Percentiles rank a stretch among this genome's conserved stretches.
Conservation (phyloP, 768 basidiomycete genomes). For the Lepiota brunneoincarnata region DNA sequence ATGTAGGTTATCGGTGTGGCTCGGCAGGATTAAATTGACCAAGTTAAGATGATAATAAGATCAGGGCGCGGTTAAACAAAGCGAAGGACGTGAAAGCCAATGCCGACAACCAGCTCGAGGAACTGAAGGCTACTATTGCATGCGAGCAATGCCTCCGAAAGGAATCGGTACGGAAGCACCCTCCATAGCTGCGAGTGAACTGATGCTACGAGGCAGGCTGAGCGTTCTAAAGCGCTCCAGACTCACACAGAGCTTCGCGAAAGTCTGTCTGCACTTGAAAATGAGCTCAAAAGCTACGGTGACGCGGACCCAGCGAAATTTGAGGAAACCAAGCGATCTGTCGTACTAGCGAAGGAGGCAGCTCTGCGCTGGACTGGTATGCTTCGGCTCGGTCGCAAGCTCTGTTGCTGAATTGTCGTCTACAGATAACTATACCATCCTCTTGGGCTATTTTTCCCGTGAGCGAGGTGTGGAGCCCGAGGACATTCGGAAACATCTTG, state of each 20-base stretch:
- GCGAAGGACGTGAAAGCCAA: constrained; percentile 44
- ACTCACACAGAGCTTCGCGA: constrained; percentile 50
- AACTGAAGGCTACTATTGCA: constrained; percentile 45
- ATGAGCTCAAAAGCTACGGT: constrained; percentile 76
- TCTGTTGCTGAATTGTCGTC: neutral
- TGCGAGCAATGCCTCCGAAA: constrained; percentile 52
- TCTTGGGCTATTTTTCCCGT: constrained; percentile 64
- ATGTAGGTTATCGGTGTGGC: constrained; percentile 41
- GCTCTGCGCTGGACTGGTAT: constrained; percentile 86
- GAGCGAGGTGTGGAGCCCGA: constrained; percentile 54
- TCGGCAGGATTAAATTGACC: constrained; percentile 3
- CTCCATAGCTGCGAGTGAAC: neutral
- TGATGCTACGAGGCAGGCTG: neutral
- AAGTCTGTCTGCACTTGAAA: constrained; percentile 44
- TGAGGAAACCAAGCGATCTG: constrained; percentile 72
- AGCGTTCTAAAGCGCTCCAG: constrained; percentile 6
- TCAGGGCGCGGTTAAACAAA: constrained; percentile 52
- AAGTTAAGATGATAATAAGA: constrained; percentile 31
- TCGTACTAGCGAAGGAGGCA: constrained; percentile 79
- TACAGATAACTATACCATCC: constrained; percentile 68
- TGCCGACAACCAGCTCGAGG: constrained; percentile 45
- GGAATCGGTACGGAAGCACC: constrained; percentile 45
- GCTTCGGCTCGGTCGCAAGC: constrained; percentile 19
- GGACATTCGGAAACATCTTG: constrained; percentile 67
- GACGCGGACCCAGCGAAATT: constrained; percentile 83